Evolutionary conservation across 495 filamentous ascomycete genomes (phyloP).

Genomic region (Aspergillus panamensis): DNA sequence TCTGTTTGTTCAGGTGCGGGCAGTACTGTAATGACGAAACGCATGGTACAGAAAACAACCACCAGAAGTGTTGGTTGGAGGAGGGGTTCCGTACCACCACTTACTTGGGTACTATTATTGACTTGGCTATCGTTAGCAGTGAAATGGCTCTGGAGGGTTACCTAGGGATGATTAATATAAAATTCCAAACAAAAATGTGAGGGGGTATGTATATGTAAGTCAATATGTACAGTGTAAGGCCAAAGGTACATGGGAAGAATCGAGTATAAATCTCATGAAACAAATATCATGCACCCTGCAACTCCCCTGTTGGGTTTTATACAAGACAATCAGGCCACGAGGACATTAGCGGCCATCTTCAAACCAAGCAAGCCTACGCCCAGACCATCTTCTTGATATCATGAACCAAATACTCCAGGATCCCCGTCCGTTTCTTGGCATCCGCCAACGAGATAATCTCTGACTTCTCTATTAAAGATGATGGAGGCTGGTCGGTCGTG

Average conservation of each 20-base stretch:
- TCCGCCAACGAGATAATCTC: slow-evolving; percentile 81
- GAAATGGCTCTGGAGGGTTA: too few species aligned
- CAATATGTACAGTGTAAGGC: neutral
- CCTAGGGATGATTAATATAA: neutral
- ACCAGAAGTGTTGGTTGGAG: neutral
- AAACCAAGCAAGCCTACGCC: slow-evolving; percentile 48
- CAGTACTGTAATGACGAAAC: neutral
- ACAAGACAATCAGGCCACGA: neutral
- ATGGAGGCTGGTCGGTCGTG: slow-evolving; percentile 1
- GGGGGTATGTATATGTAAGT: neutral
- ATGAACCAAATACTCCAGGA: slow-evolving; percentile 81
- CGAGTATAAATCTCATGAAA: neutral
- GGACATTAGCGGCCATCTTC: neutral
- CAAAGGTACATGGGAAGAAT: neutral
- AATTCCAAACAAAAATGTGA: neutral
- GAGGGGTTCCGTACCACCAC: neutral
- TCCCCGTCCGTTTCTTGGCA: slow-evolving; percentile 81
- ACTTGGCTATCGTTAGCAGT: too few species aligned
- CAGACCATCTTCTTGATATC: slow-evolving; percentile 89
- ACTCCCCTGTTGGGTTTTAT: neutral
- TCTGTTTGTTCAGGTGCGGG: neutral
- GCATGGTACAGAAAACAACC: neutral
- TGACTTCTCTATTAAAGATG: slow-evolving; percentile 55
- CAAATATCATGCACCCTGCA: neutral
- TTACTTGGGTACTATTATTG: neutral